These are phyloP conservation scores for Penicillium atrosanguineum DNA, from an alignment of 495 filamentous ascomycete genomes.

Conservation along the genomic window DNA sequence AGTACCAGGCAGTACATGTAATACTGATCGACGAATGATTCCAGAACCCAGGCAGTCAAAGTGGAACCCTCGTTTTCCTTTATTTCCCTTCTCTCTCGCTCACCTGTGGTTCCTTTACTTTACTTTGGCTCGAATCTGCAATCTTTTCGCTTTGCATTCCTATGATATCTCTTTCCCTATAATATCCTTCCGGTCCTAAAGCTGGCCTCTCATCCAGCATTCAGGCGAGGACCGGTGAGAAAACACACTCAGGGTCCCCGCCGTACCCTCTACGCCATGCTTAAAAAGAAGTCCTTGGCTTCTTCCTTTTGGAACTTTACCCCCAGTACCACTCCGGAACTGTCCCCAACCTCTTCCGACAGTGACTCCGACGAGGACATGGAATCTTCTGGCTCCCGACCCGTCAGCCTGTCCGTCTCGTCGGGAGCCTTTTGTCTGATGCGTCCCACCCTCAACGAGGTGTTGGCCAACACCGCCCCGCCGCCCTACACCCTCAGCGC, in stretches of 20 bases:
- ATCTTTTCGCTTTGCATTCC: background rate
- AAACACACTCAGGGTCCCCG: conserved; percentile 26
- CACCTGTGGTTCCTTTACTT: background rate
- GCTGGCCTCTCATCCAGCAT: conserved; percentile 22
- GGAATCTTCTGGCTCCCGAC: conserved; percentile 52
- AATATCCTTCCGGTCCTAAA: conserved; percentile 12
- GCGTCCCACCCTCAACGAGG: conserved; percentile 80
- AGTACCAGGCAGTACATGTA: conserved; percentile 1
- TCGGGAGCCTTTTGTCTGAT: conserved; percentile 65
- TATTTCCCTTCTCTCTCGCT: conserved; percentile 1
- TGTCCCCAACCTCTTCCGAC: conserved; percentile 42
- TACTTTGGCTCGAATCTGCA: background rate
- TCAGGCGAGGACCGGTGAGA: conserved; percentile 26
- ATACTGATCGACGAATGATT: conserved; percentile 22
- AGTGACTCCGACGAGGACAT: conserved; percentile 60
- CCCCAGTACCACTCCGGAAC: conserved; percentile 42
- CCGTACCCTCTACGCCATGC: conserved; percentile 46
- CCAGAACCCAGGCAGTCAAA: conserved; percentile 11
- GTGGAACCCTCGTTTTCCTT: conserved; percentile 3
- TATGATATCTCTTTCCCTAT: conserved; percentile 4
- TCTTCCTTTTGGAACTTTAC: conserved; percentile 44
- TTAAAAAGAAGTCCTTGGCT: conserved; percentile 45
- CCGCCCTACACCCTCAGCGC: conserved; percentile 90
- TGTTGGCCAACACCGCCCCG: conserved; percentile 81
- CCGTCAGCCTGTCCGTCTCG: conserved; percentile 61